Evolutionary conservation across 2,329 filamentous ascomycete genomes (phyloP), one percentile per base, ranked within the genome.

Genomic region (Xylariaceae sp.): DNA sequence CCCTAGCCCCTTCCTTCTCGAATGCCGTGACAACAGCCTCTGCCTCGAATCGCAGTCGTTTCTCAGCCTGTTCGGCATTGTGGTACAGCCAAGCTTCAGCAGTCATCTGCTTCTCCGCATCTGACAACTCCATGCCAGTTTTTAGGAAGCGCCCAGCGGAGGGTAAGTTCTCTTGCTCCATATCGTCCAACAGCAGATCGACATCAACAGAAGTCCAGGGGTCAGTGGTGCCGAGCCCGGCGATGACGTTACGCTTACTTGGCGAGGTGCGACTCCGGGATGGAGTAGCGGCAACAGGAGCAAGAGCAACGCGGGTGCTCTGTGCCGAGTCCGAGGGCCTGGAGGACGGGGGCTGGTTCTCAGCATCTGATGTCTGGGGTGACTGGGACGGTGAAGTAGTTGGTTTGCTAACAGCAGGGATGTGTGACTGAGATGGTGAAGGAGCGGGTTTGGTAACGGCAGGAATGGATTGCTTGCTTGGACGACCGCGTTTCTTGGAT

Each of bases 51-150:
- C 85, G 86, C 48, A 99, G 73, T 66, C 83, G 85, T 68, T 85
- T 82, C 72, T 97, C 91, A 0, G 89, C 90, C 64, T 85, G 76
- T 53, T 80, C 78, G 0, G 94, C 94, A 58, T 94, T 91, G 69
- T 85, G 81, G 50, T 84, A 75, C 36, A 99, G 87, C 90, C 92
- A 99, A 68, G 96, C 85, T 67, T 96, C 90, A 0, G 97, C 89
- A 5, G 85, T 92, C 91, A 99, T 96, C 35, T 79, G 75, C 73
- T 87, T 90, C 72, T 97, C 94, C 0, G 84, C 81, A 46, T 79
- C 87, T 2, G 81, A 86, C 46, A 99, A 70, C 12, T 80, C 80
- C 0, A 75, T 75, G 11, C 81, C 82, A 36, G 77, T 73, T 48
- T 73, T 75, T 14, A 85, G 65, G 22, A 82, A 71, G 10, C 50